Evolutionary conservation across 2,329 filamentous ascomycete species (phyloP).

Genomic region (Phyllosticta citriasiana): DNA sequence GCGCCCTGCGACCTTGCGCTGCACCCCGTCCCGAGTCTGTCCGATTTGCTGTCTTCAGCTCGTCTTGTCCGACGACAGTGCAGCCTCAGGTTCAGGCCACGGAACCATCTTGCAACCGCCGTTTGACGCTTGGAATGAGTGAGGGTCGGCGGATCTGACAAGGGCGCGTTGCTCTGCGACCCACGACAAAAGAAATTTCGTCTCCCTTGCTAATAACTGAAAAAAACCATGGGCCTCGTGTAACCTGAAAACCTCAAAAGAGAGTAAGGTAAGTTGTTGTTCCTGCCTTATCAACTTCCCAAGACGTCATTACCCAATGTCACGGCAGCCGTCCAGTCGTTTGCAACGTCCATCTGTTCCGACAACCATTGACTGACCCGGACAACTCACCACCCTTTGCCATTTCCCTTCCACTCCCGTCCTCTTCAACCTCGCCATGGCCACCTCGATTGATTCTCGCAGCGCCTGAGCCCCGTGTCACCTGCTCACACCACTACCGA

Average conservation of each 20-base stretch:
- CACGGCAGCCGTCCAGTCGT: background rate
- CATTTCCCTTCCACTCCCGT: background rate
- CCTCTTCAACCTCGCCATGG: background rate
- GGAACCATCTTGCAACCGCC: background rate
- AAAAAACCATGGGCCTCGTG: too few species aligned
- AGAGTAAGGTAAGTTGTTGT: too few species aligned
- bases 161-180: too few species aligned
- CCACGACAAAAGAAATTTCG: too few species aligned
- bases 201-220: too few species aligned
- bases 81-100: background rate
- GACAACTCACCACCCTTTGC: background rate
- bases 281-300: background rate
- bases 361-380: background rate
- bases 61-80: background rate
- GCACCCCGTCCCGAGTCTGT: background rate
- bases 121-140: background rate
- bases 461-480: background rate
- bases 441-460: background rate
- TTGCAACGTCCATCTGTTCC: background rate
- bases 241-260: too few species aligned
- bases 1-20: background rate
- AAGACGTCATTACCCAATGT: background rate
- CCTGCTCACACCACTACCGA: background rate
- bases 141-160: too few species aligned
- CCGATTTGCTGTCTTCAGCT: background rate